Evolutionary conservation across 306 rosid species (phyloP).

Genomic region (Luffa acutangula): DNA sequence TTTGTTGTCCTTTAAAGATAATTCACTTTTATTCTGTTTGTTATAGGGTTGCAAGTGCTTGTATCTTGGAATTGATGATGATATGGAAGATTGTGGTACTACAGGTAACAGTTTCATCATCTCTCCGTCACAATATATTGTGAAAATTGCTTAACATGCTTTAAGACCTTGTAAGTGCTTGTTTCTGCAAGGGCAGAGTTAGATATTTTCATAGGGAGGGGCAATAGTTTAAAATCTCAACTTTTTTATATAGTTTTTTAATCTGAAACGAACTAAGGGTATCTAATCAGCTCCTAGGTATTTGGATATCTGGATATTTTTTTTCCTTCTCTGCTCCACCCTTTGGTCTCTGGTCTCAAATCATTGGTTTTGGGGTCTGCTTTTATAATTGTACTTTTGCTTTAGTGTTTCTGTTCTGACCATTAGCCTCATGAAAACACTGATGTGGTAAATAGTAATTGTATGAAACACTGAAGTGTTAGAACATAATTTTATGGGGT

Average conservation of each 20-base stretch:
- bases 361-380: neutral
- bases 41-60: conserved; percentile 79
- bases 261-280: neutral
- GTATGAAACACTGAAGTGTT: neutral
- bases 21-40: conserved; percentile 19
- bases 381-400: neutral
- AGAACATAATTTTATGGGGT: neutral
- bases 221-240: neutral
- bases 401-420: neutral
- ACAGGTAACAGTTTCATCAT: conserved; percentile 41
- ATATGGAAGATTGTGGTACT: conserved; percentile 81
- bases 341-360: neutral
- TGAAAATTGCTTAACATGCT: neutral
- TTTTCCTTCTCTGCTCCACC: neutral
- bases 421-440: neutral
- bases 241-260: neutral
- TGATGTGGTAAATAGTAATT: neutral
- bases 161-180: conserved; percentile 1
- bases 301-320: neutral
- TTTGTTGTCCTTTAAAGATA: conserved; percentile 6
- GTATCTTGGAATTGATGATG: conserved; percentile 69
- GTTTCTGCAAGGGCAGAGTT: neutral
- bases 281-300: neutral
- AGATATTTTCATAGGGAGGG: neutral
- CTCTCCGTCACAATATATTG: neutral